A percentile compares a stretch with the other conserved stretches of the same genome.
phyloP scores from a whole-genome alignment of 2,329 filamentous ascomycete species.

The Fusarium pseudonygamai region DNA sequence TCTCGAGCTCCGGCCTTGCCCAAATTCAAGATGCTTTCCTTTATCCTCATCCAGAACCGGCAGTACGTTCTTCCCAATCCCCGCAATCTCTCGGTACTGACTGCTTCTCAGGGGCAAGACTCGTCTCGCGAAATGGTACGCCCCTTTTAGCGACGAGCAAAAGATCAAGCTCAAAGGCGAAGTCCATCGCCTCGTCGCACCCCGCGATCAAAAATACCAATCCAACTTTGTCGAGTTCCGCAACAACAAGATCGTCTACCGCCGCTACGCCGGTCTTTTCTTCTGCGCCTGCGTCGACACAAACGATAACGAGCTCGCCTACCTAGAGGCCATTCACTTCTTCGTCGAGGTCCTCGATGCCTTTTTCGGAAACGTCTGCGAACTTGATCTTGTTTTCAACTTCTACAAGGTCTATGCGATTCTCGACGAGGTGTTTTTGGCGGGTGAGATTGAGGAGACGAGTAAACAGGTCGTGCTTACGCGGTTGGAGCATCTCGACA shows the following conservation, averaged over 20 bases:
- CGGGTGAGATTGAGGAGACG: slow-evolving; percentile 98
- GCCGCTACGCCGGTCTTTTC: slow-evolving; percentile 96
- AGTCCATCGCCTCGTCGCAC: slow-evolving; percentile 96
- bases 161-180: slow-evolving; percentile 99
- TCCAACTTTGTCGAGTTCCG: slow-evolving; percentile 99
- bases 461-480: slow-evolving; percentile 98
- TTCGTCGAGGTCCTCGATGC: slow-evolving; percentile 98
- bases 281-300: slow-evolving; percentile 99
- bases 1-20: slow-evolving; percentile 5
- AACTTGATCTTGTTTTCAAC: slow-evolving; percentile 89
- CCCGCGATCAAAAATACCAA: slow-evolving; percentile 98
- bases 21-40: slow-evolving; percentile 71
- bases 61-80: slow-evolving; percentile 64
- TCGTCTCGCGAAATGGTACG: slow-evolving; percentile 98
- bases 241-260: slow-evolving; percentile 96
- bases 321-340: slow-evolving; percentile 97
- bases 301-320: slow-evolving; percentile 98
- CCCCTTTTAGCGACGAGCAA: slow-evolving; percentile 97
- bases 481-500: slow-evolving; percentile 92
- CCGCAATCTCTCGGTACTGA: background rate
- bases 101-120: slow-evolving; percentile 83
- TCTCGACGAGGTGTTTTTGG: slow-evolving; percentile 96
- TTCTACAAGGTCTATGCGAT: slow-evolving; percentile 96
- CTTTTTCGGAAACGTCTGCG: slow-evolving; percentile 99
- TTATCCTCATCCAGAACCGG: slow-evolving; percentile 89